These are phyloP conservation scores for Chaetomium olivaceum DNA, from an alignment of 2,329 filamentous ascomycete species.

Conservation along the genomic window DNA sequence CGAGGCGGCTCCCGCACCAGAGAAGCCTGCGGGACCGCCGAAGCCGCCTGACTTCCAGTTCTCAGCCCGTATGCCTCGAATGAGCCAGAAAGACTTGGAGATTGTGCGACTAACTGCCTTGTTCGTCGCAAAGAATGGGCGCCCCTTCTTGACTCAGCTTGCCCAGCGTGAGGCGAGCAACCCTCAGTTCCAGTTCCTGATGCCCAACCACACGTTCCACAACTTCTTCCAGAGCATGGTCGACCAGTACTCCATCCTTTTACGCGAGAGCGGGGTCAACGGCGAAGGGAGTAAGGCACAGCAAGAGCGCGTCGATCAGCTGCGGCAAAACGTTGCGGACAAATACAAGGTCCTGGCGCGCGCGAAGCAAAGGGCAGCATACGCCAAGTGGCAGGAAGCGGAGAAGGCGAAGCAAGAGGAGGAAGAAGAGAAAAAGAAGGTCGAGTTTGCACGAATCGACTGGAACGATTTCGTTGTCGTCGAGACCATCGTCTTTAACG, in stretches of 20 bases:
- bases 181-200: constrained; percentile 93
- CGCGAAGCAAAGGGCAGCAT: constrained; percentile 84
- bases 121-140: constrained; percentile 90
- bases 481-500: constrained; percentile 90
- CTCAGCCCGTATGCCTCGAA: constrained; percentile 94
- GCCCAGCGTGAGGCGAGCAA: constrained; percentile 88
- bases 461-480: constrained; percentile 98
- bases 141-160: constrained; percentile 85
- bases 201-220: constrained; percentile 92
- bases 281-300: constrained; percentile 68
- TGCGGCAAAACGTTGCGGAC: constrained; percentile 74
- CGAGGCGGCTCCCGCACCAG: constrained; percentile 56
- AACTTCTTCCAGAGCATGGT: constrained; percentile 92
- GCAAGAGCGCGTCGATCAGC: constrained; percentile 68
- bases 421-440: constrained; percentile 77
- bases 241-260: constrained; percentile 85
- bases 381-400: constrained; percentile 77
- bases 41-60: constrained; percentile 88
- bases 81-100: constrained; percentile 88
- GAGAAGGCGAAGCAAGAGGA: constrained; percentile 90
- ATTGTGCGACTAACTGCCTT: constrained; percentile 76
- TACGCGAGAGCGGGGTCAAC: constrained; percentile 67
- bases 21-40: constrained; percentile 77
- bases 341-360: constrained; percentile 77
- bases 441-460: constrained; percentile 80